phyloP scores from a whole-genome alignment of 805 yeast genomes.

The Ogataea salicorniae region DNA sequence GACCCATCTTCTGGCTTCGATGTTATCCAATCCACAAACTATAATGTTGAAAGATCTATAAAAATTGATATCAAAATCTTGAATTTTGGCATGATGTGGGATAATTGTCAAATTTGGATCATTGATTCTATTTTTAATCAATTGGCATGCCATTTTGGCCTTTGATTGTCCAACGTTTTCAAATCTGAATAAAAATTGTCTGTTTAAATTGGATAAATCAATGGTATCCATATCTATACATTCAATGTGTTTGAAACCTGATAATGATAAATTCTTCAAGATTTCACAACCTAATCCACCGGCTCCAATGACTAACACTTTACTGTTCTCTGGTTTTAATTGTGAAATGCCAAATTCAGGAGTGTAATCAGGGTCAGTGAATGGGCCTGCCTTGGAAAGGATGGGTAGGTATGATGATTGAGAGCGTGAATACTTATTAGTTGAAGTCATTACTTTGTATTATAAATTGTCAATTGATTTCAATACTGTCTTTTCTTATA shows the following conservation, averaged over 20 bases:
- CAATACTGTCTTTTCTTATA: too few species aligned
- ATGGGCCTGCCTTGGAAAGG: constrained; percentile 24
- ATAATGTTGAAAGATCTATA: constrained; percentile 66
- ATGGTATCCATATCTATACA: constrained; percentile 82
- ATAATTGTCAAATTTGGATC: constrained; percentile 30
- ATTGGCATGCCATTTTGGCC: constrained; percentile 59
- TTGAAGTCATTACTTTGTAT: too few species aligned
- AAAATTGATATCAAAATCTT: constrained; percentile 55
- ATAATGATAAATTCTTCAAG: constrained; percentile 60
- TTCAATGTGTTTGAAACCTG: constrained; percentile 62
- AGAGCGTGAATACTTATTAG: background rate
- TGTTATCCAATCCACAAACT: constrained; percentile 83
- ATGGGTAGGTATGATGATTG: constrained; percentile 6
- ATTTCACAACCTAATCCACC: constrained; percentile 86
- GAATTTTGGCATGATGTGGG: constrained; percentile 62
- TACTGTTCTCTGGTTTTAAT: constrained; percentile 14
- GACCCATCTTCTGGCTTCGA: constrained; percentile 89
- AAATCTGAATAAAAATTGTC: constrained; percentile 66
- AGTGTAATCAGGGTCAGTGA: constrained; percentile 29
- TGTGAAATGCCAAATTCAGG: constrained; percentile 15
- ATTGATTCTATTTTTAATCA: constrained; percentile 41
- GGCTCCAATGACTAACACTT: constrained; percentile 57
- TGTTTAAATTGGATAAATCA: constrained; percentile 67
- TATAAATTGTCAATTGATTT: too few species aligned
- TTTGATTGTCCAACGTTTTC: constrained; percentile 61